A percentile compares a stretch with the other conserved stretches of the same genome.
Evolutionary conservation across 2,329 filamentous ascomycete genomes (phyloP).

Genomic region (Harringtonia aguacate): DNA sequence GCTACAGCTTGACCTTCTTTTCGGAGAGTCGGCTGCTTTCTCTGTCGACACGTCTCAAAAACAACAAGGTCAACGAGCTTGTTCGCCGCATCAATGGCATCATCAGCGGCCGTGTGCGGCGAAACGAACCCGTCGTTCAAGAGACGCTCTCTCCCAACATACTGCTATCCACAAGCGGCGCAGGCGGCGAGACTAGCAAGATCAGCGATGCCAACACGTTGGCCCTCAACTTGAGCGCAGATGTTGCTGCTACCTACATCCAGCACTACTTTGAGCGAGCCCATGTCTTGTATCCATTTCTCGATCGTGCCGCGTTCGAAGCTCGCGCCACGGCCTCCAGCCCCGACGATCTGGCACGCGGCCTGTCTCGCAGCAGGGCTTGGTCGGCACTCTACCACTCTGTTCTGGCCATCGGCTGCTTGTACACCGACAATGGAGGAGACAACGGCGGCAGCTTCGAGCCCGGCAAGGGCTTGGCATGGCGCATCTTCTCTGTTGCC

Average conservation of each 20-base stretch:
- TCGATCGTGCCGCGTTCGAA: constrained; percentile 25
- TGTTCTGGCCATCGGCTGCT: constrained; percentile 26
- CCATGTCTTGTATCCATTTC: constrained; percentile 28
- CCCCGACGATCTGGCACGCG: constrained; percentile 14
- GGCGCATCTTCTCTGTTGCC: constrained; percentile 26
- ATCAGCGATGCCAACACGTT: background rate
- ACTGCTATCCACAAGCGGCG: background rate
- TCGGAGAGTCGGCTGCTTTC: constrained; percentile 20
- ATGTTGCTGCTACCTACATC: constrained; percentile 7
- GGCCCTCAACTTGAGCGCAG: no score
- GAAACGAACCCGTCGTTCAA: background rate
- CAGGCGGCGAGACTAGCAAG: background rate
- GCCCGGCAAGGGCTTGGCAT: constrained; percentile 25
- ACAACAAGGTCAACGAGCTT: constrained; percentile 19
- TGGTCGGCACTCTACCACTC: constrained; percentile 28
- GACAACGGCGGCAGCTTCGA: constrained; percentile 24
- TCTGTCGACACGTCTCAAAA: constrained; percentile 16
- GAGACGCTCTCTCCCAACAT: background rate
- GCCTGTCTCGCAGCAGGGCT: constrained; percentile 17
- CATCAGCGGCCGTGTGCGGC: constrained; percentile 11
- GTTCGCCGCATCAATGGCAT: constrained; percentile 17
- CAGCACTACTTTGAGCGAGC: constrained; percentile 26
- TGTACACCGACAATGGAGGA: constrained; percentile 12
- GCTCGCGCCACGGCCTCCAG: constrained; percentile 16
- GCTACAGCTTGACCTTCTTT: constrained; percentile 18